phyloP scores from a whole-genome alignment of 306 rosid genomes.

The Trifolium subterraneum region DNA sequence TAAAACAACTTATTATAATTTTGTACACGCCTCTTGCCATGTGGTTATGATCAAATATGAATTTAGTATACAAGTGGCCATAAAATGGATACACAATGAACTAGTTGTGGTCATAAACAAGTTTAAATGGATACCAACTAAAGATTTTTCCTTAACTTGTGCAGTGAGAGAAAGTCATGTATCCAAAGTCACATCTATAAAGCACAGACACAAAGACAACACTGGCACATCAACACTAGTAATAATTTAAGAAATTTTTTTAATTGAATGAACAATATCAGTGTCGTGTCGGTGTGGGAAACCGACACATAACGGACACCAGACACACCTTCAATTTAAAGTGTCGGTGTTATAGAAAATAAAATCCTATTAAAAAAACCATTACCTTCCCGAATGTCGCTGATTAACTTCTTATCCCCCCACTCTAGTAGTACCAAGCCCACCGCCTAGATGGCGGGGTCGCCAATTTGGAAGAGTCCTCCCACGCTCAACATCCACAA shows the following conservation, averaged over 20 bases:
- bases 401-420: conserved; percentile 96
- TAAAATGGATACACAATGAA: neutral
- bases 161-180: too few relatives aligned
- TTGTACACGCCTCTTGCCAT: neutral
- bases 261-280: neutral
- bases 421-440: conserved; percentile 95
- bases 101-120: neutral
- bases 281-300: neutral
- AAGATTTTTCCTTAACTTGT: too few relatives aligned
- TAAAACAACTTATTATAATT: too few relatives aligned
- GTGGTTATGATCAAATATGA: neutral
- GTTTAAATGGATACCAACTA: neutral
- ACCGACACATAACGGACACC: neutral
- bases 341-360: neutral
- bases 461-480: conserved; percentile 99
- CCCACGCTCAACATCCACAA: conserved; percentile 99
- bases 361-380: neutral
- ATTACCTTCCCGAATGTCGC: conserved; percentile 83
- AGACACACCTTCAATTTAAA: neutral
- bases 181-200: neutral
- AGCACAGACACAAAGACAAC: neutral
- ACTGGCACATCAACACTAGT: neutral
- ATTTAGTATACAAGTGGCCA: neutral
- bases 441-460: conserved; percentile 97
- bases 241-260: neutral